These are phyloP conservation scores for Phalaenopsis aphrodite DNA, from an alignment of 106 monocot species.

Conservation along the genomic window DNA sequence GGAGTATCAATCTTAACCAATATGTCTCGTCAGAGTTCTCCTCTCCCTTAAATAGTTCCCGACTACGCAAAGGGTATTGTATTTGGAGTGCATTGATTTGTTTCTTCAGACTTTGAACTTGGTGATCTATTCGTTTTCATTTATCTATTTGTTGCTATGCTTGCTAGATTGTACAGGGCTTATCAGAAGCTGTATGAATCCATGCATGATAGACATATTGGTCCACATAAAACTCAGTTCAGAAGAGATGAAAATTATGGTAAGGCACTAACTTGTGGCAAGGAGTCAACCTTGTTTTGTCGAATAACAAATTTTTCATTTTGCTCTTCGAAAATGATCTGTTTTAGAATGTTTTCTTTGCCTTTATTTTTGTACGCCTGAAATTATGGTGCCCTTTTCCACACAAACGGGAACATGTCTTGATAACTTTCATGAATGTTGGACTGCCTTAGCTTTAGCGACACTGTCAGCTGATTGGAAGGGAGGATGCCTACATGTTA, in stretches of 20 bases:
- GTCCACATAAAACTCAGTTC: slow-evolving; percentile 90
- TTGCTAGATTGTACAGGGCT: slow-evolving; percentile 70
- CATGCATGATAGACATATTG: slow-evolving; percentile 88
- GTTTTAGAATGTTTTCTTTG: too few species aligned
- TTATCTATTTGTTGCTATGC: neutral
- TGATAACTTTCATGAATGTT: neutral
- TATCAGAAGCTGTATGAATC: slow-evolving; percentile 84
- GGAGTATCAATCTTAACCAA: slow-evolving; percentile 80
- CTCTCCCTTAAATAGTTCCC: slow-evolving; percentile 61
- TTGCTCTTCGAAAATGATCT: neutral
- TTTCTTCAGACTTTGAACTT: neutral
- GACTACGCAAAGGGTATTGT: slow-evolving; percentile 69
- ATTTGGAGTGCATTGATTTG: neutral
- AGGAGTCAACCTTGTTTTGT: slow-evolving; percentile 3
- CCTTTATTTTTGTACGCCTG: too few species aligned
- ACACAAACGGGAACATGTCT: too few species aligned
- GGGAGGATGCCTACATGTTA: neutral
- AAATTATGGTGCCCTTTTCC: too few species aligned
- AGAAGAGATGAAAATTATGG: slow-evolving; percentile 92
- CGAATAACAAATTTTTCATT: neutral
- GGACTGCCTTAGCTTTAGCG: neutral
- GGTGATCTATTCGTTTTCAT: neutral
- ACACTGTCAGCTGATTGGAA: neutral
- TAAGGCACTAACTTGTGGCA: slow-evolving; percentile 59
- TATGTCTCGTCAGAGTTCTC: slow-evolving; percentile 93